Percentiles rank a stretch among this genome's conserved stretches.
Conservation (phyloP, 345 rosid genomes). For the Eucalyptus dawsonii region DNA sequence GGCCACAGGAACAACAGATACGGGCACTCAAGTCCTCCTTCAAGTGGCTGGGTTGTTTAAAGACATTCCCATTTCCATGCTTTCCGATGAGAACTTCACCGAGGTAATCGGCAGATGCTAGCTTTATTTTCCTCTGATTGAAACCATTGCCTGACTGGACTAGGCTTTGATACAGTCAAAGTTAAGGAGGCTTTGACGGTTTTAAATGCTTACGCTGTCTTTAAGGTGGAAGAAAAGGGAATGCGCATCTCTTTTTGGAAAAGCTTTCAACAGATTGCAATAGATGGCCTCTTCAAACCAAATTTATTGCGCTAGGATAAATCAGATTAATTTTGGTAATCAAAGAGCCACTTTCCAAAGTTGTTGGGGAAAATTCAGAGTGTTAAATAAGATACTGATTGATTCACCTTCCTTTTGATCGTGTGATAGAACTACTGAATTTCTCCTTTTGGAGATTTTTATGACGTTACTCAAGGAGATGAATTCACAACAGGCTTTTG, state of each 20-base stretch:
- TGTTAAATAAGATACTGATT: background rate
- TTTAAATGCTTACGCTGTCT: background rate
- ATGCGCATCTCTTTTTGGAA: background rate
- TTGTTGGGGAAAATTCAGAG: background rate
- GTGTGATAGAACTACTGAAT: background rate
- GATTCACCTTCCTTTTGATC: background rate
- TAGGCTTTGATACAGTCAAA: background rate
- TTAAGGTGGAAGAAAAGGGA: background rate
- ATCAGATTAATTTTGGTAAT: background rate
- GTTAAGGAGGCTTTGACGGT: background rate
- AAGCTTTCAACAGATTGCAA: background rate
- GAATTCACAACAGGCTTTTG: background rate
- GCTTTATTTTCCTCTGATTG: background rate
- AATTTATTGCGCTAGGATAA: background rate
- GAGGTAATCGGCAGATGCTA: constrained; percentile 28
- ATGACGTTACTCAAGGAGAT: background rate
- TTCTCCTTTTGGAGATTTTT: background rate
- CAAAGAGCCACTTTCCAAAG: background rate
- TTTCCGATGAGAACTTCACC: constrained; percentile 72
- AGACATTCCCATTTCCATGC: constrained; percentile 44
- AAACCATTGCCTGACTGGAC: background rate
- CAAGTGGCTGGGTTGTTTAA: constrained; percentile 49
- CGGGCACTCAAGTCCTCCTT: constrained; percentile 26
- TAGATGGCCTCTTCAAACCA: background rate
- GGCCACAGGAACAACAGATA: constrained; percentile 22